These are phyloP conservation scores for Termitomyces sp. DNA, from an alignment of 768 basidiomycete species.

Conservation along the genomic window DNA sequence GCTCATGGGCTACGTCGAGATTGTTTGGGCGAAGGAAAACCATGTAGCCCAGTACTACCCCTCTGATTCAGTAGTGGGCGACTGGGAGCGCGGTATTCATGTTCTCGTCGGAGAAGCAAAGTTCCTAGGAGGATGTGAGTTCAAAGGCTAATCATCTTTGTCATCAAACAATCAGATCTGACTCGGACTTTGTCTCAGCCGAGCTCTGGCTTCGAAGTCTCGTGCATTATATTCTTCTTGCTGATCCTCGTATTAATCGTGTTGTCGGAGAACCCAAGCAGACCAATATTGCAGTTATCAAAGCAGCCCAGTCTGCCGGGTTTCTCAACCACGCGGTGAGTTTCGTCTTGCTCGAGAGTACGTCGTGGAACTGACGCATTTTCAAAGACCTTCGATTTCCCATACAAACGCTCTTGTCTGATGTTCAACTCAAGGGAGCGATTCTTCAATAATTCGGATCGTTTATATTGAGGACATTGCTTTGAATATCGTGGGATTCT, in stretches of 20 bases:
- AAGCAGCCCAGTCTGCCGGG: conserved; percentile 18
- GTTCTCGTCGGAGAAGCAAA: conserved; percentile 44
- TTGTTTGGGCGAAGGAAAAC: conserved; percentile 44
- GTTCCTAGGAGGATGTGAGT: conserved; percentile 42
- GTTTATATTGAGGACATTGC: conserved; percentile 11
- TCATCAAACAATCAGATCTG: not conserved
- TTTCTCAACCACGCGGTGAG: conserved; percentile 24
- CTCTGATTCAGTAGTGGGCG: conserved; percentile 15
- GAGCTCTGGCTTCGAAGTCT: conserved; percentile 34
- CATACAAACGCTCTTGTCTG: conserved; percentile 29
- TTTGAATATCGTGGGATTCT: not conserved
- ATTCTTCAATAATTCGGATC: conserved; percentile 26
- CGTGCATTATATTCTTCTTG: conserved; percentile 40
- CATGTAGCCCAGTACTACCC: conserved; percentile 28
- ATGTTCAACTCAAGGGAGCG: conserved; percentile 25
- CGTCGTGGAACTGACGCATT: not conserved
- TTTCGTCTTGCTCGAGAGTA: not conserved
- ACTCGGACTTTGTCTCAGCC: conserved; percentile 17
- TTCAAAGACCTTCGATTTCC: conserved; percentile 29
- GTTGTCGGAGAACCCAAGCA: conserved; percentile 41
- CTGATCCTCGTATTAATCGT: conserved; percentile 36
- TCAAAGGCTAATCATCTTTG: not conserved
- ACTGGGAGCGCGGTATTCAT: conserved; percentile 37
- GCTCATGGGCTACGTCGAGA: conserved; percentile 40
- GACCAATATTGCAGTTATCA: conserved; percentile 22